Percentiles rank a stretch among this genome's conserved stretches.
These are phyloP conservation scores for Nyssa sinensis DNA, from an alignment of 148 eudicot species.

Conservation along the genomic window DNA sequence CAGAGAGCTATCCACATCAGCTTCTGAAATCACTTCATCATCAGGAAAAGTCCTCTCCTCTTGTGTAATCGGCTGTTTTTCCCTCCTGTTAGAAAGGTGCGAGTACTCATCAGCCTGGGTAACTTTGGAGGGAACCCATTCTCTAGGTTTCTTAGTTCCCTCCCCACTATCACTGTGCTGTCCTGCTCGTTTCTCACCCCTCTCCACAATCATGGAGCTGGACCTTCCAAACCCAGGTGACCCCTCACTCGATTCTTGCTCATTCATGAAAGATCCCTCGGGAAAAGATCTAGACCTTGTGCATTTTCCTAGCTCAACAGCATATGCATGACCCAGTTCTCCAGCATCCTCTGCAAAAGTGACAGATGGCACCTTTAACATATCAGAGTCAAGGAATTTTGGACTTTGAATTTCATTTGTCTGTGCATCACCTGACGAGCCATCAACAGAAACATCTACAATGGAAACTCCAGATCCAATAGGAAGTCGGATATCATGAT, in stretches of 20 bases:
- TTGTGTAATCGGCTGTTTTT: constrained; percentile 24
- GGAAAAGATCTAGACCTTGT: constrained; percentile 33
- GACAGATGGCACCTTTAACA: constrained; percentile 18
- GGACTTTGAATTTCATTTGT: constrained; percentile 26
- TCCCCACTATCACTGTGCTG: constrained; percentile 38
- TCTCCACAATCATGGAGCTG: constrained; percentile 41
- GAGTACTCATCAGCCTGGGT: constrained; percentile 34
- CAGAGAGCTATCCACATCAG: constrained; percentile 39
- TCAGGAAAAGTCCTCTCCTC: constrained; percentile 28
- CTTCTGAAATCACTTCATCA: constrained; percentile 20
- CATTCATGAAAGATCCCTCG: constrained; percentile 32
- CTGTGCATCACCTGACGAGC: constrained; percentile 31
- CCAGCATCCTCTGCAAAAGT: constrained; percentile 25
- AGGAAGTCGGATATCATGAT: constrained; percentile 18
- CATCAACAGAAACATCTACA: constrained; percentile 30
- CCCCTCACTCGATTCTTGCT: constrained; percentile 41
- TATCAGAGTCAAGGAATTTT: constrained; percentile 28
- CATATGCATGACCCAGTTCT: constrained; percentile 12
- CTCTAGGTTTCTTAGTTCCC: constrained; percentile 59
- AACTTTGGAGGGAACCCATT: constrained; percentile 47
- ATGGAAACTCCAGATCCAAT: constrained; percentile 25
- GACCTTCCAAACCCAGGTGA: constrained; percentile 35
- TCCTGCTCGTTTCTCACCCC: constrained; percentile 67
- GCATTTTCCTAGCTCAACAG: constrained; percentile 24
- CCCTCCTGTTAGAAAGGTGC: constrained; percentile 35